phyloP scores from a whole-genome alignment of 1,284 basidiomycete species.

The Puccinia polysora region DNA sequence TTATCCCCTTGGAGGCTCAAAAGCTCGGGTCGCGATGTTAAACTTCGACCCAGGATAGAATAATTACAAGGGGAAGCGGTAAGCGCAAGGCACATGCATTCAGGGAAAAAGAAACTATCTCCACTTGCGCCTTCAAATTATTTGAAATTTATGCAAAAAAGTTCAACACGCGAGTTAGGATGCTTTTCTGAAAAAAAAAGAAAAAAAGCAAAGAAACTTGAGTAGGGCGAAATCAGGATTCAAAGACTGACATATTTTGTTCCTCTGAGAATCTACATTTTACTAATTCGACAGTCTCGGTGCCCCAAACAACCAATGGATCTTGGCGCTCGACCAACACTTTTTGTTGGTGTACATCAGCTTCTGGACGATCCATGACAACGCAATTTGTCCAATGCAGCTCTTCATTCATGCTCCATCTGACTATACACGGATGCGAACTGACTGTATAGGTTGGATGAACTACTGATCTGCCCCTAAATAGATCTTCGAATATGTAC shows the following conservation, averaged over 20 bases:
- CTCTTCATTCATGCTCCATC: constrained; percentile 69
- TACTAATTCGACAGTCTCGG: constrained; percentile 28
- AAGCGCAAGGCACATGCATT: too few species aligned
- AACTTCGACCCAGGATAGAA: too few species aligned
- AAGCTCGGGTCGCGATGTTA: too few species aligned
- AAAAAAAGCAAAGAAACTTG: background rate
- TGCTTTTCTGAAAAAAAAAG: too few species aligned
- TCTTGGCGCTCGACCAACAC: background rate
- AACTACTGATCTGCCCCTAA: constrained; percentile 71
- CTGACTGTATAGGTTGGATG: constrained; percentile 67
- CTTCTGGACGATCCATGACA: constrained; percentile 70
- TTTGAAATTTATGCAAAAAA: background rate
- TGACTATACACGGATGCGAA: constrained; percentile 65
- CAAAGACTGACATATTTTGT: constrained; percentile 17
- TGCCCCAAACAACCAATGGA: constrained; percentile 10
- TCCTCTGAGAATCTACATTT: constrained; percentile 23
- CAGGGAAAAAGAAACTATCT: too few species aligned
- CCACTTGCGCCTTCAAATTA: background rate
- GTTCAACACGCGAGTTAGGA: too few species aligned
- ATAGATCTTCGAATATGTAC: constrained; percentile 78
- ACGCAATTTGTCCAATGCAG: constrained; percentile 71
- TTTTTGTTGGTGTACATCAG: constrained; percentile 61
- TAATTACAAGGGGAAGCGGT: too few species aligned
- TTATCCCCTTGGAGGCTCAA: too few species aligned
- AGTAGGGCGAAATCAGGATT: background rate